Evolutionary conservation across 345 rosid species (phyloP).

Genomic region (Hibiscus tridactylites): DNA sequence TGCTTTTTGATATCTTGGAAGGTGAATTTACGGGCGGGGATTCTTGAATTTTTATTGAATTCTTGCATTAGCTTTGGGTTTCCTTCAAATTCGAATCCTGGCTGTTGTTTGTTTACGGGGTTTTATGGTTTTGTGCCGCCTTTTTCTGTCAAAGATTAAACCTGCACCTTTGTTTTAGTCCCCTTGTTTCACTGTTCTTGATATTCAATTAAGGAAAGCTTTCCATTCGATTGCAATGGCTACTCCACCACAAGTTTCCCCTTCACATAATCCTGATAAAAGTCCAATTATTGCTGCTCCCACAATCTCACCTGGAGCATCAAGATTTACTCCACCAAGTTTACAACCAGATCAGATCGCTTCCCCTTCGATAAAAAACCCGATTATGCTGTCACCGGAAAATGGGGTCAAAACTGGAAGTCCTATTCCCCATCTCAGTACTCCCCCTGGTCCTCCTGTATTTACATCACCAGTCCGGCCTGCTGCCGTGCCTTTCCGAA

Average conservation of each 20-base stretch:
- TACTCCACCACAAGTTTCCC: conserved; percentile 41
- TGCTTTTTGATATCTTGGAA: conserved; percentile 12
- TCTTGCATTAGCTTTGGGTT: neutral
- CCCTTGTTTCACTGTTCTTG: neutral
- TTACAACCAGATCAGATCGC: conserved; percentile 44
- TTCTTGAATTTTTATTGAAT: conserved; percentile 10
- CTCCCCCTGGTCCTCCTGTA: conserved; percentile 91
- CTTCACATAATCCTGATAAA: conserved; percentile 31
- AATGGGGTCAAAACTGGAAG: conserved; percentile 63
- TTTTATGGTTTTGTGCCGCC: conserved; percentile 4
- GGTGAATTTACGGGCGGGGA: conserved; percentile 14
- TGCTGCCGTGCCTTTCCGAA: conserved; percentile 89
- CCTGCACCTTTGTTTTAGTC: too few relatives aligned
- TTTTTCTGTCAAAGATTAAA: conserved; percentile 6
- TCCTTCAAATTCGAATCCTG: neutral
- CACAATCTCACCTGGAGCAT: conserved; percentile 36
- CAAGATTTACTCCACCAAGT: conserved; percentile 57
- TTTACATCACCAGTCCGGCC: conserved; percentile 89
- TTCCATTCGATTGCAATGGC: conserved; percentile 44
- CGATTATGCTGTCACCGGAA: conserved; percentile 45
- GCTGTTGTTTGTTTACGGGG: conserved; percentile 15
- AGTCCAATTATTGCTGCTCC: conserved; percentile 30
- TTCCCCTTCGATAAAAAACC: conserved; percentile 47
- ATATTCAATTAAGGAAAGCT: neutral
- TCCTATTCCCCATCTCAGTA: conserved; percentile 68